Base-by-base conservation (phyloP, 1,284 basidiomycete genomes). In the Moniliella sp. region DNA sequence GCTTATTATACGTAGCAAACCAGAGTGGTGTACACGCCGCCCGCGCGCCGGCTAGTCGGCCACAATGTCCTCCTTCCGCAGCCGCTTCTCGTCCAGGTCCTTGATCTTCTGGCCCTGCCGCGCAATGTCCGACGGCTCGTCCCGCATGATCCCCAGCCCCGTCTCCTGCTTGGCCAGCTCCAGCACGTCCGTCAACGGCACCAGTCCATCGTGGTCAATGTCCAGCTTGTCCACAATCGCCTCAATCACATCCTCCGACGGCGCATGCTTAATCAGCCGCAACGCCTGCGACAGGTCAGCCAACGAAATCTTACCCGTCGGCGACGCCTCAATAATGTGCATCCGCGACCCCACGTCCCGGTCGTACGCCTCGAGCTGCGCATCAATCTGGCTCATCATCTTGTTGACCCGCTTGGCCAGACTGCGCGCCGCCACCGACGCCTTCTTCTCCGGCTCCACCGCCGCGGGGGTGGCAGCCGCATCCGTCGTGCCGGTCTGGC, bases 301-400 rank as follows among this genome's bases (percentile, higher is more conserved):
- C 3, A 86, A 74, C 9, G 80, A 77, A 55, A 99, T 88, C 41
- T 81, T 74, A 40, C 88, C 91, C 54, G 88, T 78, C 0, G 76
- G 70, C 53, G 88, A 82, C 21, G 79, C 75, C 42, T 83, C 77
- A 52, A 99, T 93, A 67, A 88, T 76, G 64, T 94, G 82, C 52
- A 99, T 69, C 18, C 78, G 79, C 40, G 71, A 76, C 23, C 88
- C 91, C 18, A 97, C 57, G 28, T 61, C 58, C 12, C 45, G 40
- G 39, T 97, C 88, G 64, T 94, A 97, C 42, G 77, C 83, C 48
- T 80, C 73, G 7, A 97, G 69, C 62, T 97, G 88, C 26, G 69
- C 63, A 65, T 99, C 88, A 61, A 99, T 78, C 69, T 88, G 88
- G 49, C 76, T 81, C 37, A 99, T 72, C 83, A 99, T 93, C 23